Base-by-base conservation (phyloP, 2,329 filamentous ascomycete genomes). In the Alternaria sp. region DNA sequence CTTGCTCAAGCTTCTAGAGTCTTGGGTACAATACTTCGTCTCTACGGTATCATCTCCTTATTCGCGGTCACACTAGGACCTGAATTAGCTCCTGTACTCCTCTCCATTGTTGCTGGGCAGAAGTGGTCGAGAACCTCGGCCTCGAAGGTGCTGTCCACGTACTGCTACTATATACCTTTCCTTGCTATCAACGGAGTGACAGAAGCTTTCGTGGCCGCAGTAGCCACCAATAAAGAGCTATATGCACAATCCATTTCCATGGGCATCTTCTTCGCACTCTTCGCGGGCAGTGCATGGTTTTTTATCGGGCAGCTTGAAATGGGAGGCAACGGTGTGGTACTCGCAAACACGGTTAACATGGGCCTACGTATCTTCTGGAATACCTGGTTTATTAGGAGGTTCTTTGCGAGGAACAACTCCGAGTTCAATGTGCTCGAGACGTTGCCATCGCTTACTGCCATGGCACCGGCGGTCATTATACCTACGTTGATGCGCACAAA, bases 311-410 rank as follows among this genome's bases (percentile, higher is more conserved):
- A 92, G 9, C 77, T 90, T 24, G 81, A 83, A 7, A 79, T 91
- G 61, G 95, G 93, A 0, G 93, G 93, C 0, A 82, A 84, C 40
- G 95, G 95, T 0, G 80, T 99, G 41, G 92, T 99, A 0, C 84
- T 86, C 65, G 93, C 93, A 51, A 99, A 98, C 75, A 88, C 86
- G 44, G 86, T 97, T 68, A 98, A 97, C 74, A 97, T 99, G 93
- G 79, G 80, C 0, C 86, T 94, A 69, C 86, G 95, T 61, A 96
- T 96, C 56, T 61, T 86, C 7, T 99, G 93, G 91, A 95, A 93
- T 70, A 78, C 80, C 17, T 72, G 75, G 42, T 99, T 97, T 72
- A 90, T 97, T 56, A 79, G 76, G 33, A 66, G 75, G 0, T 78
- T 69, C 53, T 77, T 78, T 50, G 51, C 42, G 13, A 41, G 56